A percentile compares a stretch with the other conserved stretches of the same genome.
These are phyloP conservation scores for Boletus patriciae DNA, from an alignment of 768 basidiomycete species.

Conservation along the genomic window DNA sequence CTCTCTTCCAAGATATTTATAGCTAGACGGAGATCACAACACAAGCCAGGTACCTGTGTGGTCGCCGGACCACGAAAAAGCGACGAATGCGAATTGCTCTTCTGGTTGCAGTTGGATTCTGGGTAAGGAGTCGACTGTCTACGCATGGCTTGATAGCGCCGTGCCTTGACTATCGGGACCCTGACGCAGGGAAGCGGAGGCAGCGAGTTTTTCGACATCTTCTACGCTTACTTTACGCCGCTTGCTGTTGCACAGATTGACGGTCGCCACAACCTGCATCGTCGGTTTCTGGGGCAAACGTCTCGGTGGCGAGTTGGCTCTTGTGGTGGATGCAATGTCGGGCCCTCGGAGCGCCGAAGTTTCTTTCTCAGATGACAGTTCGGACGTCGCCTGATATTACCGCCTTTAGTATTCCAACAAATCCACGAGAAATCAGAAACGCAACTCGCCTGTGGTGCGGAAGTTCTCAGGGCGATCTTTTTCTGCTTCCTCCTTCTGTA, in stretches of 20 bases:
- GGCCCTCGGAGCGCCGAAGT: not conserved
- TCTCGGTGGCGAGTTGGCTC: not conserved
- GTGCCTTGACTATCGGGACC: not conserved
- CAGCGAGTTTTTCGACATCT: slow-evolving; percentile 16
- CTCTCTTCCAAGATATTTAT: not conserved
- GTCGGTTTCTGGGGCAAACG: not conserved
- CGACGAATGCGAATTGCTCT: not conserved
- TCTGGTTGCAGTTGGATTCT: not conserved
- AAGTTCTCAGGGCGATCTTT: slow-evolving; percentile 7
- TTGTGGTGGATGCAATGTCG: not conserved
- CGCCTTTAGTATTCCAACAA: not conserved
- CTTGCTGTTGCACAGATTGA: not conserved
- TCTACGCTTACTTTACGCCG: slow-evolving; percentile 7
- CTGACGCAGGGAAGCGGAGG: slow-evolving; percentile 8
- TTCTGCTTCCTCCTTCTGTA: slow-evolving; percentile 22
- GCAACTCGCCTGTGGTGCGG: slow-evolving; percentile 11
- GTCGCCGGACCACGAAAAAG: not conserved
- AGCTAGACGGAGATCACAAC: not conserved
- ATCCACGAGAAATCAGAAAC: not conserved
- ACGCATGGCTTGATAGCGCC: not conserved
- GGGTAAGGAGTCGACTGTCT: not conserved
- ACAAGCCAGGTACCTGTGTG: not conserved
- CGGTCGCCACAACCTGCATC: not conserved
- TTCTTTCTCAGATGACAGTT: not conserved
- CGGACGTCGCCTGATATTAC: not conserved